Conservation (phyloP, 1,284 basidiomycete genomes). For the Cutaneotrichosporon sp. region DNA sequence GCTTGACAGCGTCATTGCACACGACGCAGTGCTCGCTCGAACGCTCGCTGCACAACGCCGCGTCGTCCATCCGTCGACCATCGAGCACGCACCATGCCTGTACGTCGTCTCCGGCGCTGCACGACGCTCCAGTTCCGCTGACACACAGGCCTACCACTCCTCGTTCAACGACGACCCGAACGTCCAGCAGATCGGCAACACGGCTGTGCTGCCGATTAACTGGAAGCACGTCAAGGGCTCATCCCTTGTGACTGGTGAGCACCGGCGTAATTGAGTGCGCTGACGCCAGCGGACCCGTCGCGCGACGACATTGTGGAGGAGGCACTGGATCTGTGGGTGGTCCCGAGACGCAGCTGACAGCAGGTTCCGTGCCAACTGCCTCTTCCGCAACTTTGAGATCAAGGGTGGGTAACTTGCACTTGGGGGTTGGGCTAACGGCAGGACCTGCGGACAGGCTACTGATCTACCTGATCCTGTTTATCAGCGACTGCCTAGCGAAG, state of each 20-base stretch:
- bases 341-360: neutral
- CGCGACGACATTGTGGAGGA: constrained; percentile 92
- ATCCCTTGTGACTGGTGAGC: constrained; percentile 1
- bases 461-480: constrained; percentile 96
- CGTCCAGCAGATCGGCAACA: constrained; percentile 79
- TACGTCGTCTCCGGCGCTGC: neutral
- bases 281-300: constrained; percentile 60
- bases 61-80: neutral
- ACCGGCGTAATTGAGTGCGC: neutral
- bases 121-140: neutral
- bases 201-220: constrained; percentile 83
- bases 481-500: constrained; percentile 93
- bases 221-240: constrained; percentile 6
- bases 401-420: constrained; percentile 63
- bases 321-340: constrained; percentile 68
- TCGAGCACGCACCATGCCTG: neutral
- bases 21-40: neutral
- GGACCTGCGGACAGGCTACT: constrained; percentile 88
- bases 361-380: constrained; percentile 90
- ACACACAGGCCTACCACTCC: constrained; percentile 88
- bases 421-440: no score
- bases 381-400: constrained; percentile 99
- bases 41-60: neutral
- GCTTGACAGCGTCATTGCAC: constrained; percentile 14
- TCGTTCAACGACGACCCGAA: constrained; percentile 82